Evolutionary conservation across 2,329 filamentous ascomycete species (phyloP), one percentile per base, ranked within the genome.

Genomic region (Neopestalotiopsis rosae): DNA sequence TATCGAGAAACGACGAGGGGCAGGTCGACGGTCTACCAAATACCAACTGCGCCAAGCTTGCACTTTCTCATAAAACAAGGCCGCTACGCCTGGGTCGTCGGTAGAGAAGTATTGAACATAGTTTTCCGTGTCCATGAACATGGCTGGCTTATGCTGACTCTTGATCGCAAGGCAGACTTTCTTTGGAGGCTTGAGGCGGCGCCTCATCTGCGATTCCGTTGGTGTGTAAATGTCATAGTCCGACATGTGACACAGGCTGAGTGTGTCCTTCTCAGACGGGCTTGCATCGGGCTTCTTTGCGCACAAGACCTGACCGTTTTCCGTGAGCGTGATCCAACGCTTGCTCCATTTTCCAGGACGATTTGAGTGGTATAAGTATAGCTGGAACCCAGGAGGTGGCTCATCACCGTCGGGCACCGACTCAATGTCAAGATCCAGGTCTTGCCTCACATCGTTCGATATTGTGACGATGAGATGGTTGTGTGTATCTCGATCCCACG

Each of bases 41-140:
- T 97, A 97, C 94, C 94, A 97, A 79, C 93, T 97, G 69, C 95
- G 89, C 95, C 95, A 98, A 52, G 82, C 83, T 71, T 97, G 94
- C 1, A 97, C 86, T 30, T 87, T 86, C 17, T 87, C 84, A 75
- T 92, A 90, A 81, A 95, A 97, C 14, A 84, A 82, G n/a, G 87
- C 85, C 0, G 93, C 93, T 1, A 90, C 80, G 1, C 83, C 78
- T 5, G 86, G 82, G 74, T 98, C 93, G 59, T 94, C 93, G 1
- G 92, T 94, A 69, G 90, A 91, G 81, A 98, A 97, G 81, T 95
- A 97, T 77, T 98, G 95, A 3, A 97, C 92, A 76, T 94, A 98
- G 73, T 95, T 95, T 65, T 93, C 90, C 3, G 91, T 92, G 67
- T 91, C 91, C 67, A 94, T 83, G 76, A 98, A 98, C 75, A 97